Base-by-base conservation (phyloP, 768 basidiomycete genomes). In the Russula olivacea region DNA sequence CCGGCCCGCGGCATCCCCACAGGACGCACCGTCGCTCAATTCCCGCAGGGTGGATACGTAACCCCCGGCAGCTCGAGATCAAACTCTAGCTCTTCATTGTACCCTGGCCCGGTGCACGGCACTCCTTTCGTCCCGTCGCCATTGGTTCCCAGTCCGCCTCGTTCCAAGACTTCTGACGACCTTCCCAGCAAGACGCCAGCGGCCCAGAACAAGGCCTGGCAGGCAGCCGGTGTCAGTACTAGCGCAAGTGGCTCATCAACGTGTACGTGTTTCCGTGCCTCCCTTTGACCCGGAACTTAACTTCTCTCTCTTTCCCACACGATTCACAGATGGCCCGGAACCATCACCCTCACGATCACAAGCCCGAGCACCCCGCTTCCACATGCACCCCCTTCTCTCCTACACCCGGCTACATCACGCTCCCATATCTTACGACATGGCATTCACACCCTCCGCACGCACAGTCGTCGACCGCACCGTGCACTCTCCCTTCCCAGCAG, bases 361-460 rank as follows among this genome's bases (percentile, higher is more conserved):
- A 68, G 66, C 70, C 28, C 71, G 68, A 59, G 72, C 74, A 17
- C 67, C 69, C 5, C 72, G 78, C 45, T 69, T 83, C 28, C 79
- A 83, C 69, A 83, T 87, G 80, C 86, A 87, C 68, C 86, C 86
- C 5, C 73, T 87, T 0, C 77, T 87, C 54, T 83, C 85, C 3
- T 77, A 79, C 55, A 81, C 80, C 30, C 79, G 80, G 47, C 74
- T 81, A 19, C 81, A 83, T 63, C 79, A 76, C 61, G 82, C 86
- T 2, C 85, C 86, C 34, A 83, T 88, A 59, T 80, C 80, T 34
- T 87, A 83, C 71, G 83, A 88, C 68, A 72, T 84, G 21, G 75
- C 74, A 1, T 83, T 77, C 65, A 77, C 83, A 1, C 86, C 86
- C 14, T 83, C 84, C 23, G 76, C 82, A 17, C 78, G 79, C 40